Evolutionary conservation across 768 basidiomycete species (phyloP), one percentile per base, ranked within the genome.

Genomic region (Phylloporus sp.): DNA sequence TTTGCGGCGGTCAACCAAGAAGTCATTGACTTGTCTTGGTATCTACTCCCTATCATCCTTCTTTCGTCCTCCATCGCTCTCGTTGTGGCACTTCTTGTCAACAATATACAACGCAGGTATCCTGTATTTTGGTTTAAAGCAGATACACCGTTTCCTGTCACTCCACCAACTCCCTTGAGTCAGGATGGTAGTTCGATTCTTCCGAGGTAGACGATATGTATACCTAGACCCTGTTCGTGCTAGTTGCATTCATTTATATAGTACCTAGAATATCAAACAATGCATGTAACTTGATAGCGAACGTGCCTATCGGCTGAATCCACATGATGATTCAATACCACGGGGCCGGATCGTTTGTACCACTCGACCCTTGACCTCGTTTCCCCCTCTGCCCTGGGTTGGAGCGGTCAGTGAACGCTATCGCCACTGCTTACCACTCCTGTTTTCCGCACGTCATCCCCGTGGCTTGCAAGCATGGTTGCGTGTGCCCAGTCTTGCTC

Each of bases 61-160:
- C 70, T 83, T 6, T 73, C 76, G 5, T 77, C 76, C 5, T 56
- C 67, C 9, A 65, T 82, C 7, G 70, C 71, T 8, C 70, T 80
- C 29, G 63, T 50, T 0, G 74, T 79, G 4, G 79, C 78, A 5
- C 66, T 83, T 15, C 42, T 78, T 22, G 53, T 72, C 44, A 76
- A 82, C 56, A 81, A 81, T 58, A 74, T 80, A 34, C 79, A 79
- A 58, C 63, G 77, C 29, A 66, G 73, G 41, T 81, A 56, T 50
- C 63, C 57, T 75, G 58, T 72, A 16, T 80, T 73, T 56, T 82
- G 80, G 79, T 70, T 66, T 49, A 58, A 52, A 47, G 59, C 62
- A 26, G 46, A 39, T 35, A 29, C 26, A 28, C 42, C 53, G 9
- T 53, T 31, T 31, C 16, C 35, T 18, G 35, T 22, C 2, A 24